A percentile compares a stretch with the other conserved stretches of the same genome.
Evolutionary conservation across 2,329 filamentous ascomycete species (phyloP).

Genomic region (Neonectria faginata): DNA sequence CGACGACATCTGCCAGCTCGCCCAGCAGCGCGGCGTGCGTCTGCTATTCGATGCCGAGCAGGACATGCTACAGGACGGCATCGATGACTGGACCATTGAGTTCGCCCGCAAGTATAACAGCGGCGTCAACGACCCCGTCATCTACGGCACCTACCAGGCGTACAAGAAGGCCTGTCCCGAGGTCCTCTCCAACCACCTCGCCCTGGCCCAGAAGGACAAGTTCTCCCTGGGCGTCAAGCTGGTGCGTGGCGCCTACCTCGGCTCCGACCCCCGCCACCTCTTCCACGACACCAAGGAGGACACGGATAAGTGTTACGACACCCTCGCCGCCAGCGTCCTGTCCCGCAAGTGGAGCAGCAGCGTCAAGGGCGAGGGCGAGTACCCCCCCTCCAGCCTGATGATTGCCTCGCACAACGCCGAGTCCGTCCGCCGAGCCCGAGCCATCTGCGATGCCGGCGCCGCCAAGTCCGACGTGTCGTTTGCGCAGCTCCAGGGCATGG

Average conservation of each 20-base stretch:
- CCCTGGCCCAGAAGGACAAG: slow-evolving; percentile 65
- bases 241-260: slow-evolving; percentile 80
- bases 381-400: slow-evolving; percentile 73
- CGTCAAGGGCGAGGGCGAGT: slow-evolving; percentile 55
- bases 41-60: slow-evolving; percentile 91
- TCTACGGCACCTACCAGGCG: slow-evolving; percentile 85
- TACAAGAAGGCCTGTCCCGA: slow-evolving; percentile 75
- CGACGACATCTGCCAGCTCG: slow-evolving; percentile 79
- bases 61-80: slow-evolving; percentile 79
- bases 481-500: slow-evolving; percentile 92
- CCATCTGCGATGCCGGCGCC: slow-evolving; percentile 59
- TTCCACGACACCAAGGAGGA: slow-evolving; percentile 79
- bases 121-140: slow-evolving; percentile 70
- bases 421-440: slow-evolving; percentile 71
- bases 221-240: slow-evolving; percentile 81
- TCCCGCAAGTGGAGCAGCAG: slow-evolving; percentile 59
- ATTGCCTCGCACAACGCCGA: slow-evolving; percentile 86
- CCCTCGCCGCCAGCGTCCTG: slow-evolving; percentile 75
- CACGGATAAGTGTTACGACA: slow-evolving; percentile 80
- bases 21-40: slow-evolving; percentile 74
- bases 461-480: slow-evolving; percentile 56
- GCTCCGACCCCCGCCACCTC: slow-evolving; percentile 74
- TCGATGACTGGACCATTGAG: slow-evolving; percentile 82
- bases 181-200: slow-evolving; percentile 70
- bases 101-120: slow-evolving; percentile 83